Conservation (phyloP, 2,329 filamentous ascomycete species). For the Colletotrichum sp. region DNA sequence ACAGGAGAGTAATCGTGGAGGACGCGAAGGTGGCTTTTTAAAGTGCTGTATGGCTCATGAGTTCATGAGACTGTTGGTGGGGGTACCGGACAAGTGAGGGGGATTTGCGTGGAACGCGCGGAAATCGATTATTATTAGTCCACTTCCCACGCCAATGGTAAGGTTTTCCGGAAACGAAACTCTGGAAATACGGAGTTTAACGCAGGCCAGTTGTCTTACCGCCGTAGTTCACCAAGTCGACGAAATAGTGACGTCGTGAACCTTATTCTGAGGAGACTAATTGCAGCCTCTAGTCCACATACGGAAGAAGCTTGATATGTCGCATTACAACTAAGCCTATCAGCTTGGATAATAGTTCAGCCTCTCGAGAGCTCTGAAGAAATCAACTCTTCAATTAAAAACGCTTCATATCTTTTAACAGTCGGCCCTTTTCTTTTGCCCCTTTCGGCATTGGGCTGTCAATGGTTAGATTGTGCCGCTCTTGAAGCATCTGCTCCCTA, state of each 20-base stretch:
- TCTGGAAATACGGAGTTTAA: neutral
- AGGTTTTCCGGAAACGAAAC: neutral
- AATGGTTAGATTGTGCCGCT: neutral
- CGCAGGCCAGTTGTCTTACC: neutral
- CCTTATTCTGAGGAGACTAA: neutral
- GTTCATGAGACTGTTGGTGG: neutral
- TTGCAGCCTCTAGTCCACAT: neutral
- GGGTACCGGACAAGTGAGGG: neutral
- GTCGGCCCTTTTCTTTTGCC: neutral
- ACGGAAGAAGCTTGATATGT: neutral
- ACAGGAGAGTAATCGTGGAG: rapidly evolving
- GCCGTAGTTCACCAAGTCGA: neutral
- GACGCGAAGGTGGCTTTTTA: neutral
- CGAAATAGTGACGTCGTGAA: neutral
- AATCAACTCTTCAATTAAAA: neutral
- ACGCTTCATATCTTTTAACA: neutral
- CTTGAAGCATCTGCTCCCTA: neutral
- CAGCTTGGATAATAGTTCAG: neutral
- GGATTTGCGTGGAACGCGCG: neutral
- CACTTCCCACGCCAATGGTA: neutral
- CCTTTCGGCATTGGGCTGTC: neutral
- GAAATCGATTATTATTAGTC: neutral
- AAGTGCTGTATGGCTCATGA: neutral
- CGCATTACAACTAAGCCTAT: neutral
- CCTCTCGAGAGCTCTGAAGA: neutral